Conservation (phyloP, 1,284 basidiomycete genomes). For the Cutaneotrichosporon cyanovorans region DNA sequence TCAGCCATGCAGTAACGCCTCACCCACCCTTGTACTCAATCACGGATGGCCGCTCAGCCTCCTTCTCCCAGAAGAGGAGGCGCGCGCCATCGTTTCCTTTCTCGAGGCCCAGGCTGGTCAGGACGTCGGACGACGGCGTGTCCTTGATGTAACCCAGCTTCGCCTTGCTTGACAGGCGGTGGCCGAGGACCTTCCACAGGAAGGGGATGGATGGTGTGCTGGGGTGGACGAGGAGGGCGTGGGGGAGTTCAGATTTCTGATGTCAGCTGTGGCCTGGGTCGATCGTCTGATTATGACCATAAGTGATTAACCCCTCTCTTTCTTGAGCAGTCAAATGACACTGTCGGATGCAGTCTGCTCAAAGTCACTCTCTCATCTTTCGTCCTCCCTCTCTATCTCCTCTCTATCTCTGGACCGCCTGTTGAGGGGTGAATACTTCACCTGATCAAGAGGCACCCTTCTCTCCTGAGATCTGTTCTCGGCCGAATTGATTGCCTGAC, state of each 20-base stretch:
- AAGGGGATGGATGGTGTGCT: conserved; percentile 66
- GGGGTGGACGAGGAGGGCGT: conserved; percentile 65
- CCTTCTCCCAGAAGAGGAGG: conserved; percentile 32
- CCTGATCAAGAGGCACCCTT: too few relatives aligned
- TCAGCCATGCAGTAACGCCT: not conserved
- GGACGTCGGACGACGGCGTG: conserved; percentile 49
- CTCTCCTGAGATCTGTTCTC: too few relatives aligned
- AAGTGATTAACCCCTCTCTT: too few relatives aligned
- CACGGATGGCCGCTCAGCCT: conserved; percentile 15
- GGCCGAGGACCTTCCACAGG: conserved; percentile 74
- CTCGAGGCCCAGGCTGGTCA: conserved; percentile 27
- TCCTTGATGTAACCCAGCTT: conserved; percentile 62
- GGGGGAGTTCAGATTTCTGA: conserved; percentile 47
- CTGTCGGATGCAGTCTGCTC: conserved; percentile 34
- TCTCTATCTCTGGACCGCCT: too few relatives aligned
- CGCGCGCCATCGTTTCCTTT: conserved; percentile 30
- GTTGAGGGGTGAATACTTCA: too few relatives aligned
- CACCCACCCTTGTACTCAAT: conserved; percentile 36
- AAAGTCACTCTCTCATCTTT: too few relatives aligned
- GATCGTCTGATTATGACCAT: too few relatives aligned
- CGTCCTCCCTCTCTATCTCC: too few relatives aligned
- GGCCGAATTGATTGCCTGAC: too few relatives aligned
- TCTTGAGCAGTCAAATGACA: too few relatives aligned
- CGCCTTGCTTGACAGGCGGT: conserved; percentile 58
- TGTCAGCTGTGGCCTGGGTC: too few relatives aligned